Conservation (phyloP, 148 eudicot genomes). For the Persicaria maculosa region DNA sequence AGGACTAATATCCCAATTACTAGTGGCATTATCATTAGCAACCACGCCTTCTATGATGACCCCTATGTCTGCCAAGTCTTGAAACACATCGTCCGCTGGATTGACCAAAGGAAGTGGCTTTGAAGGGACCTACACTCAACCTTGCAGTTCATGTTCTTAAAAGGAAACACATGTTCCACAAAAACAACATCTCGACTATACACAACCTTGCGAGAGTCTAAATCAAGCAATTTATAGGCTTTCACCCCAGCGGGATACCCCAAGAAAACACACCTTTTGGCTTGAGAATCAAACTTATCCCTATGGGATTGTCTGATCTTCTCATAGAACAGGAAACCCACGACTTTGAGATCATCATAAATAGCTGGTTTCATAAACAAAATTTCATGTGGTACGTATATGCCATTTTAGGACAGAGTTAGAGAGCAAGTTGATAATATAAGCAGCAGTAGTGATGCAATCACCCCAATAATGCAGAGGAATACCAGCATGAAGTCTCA, state of each 20-base stretch:
- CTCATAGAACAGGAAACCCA: background rate
- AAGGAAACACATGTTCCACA: too few relatives aligned
- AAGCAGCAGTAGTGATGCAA: background rate
- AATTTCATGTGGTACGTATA: background rate
- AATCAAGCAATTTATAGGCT: background rate
- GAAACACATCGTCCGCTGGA: too few relatives aligned
- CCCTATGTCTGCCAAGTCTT: too few relatives aligned
- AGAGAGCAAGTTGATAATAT: conserved; percentile 28
- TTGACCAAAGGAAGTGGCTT: too few relatives aligned
- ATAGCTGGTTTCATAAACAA: background rate
- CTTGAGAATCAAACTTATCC: background rate
- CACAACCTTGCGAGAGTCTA: background rate
- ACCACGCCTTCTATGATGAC: too few relatives aligned
- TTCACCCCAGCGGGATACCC: background rate
- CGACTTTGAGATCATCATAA: too few relatives aligned
- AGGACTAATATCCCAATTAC: too few relatives aligned
- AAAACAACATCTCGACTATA: background rate
- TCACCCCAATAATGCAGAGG: background rate
- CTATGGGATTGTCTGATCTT: too few relatives aligned
- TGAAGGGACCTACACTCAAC: too few relatives aligned
- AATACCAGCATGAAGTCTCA: conserved; percentile 31
- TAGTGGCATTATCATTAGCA: too few relatives aligned
- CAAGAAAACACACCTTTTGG: too few relatives aligned
- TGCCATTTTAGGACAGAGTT: background rate
- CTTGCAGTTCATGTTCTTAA: background rate